Evolutionary conservation across 306 rosid species (phyloP), one percentile per base, ranked within the genome.

Genomic region (Betula pendula): DNA sequence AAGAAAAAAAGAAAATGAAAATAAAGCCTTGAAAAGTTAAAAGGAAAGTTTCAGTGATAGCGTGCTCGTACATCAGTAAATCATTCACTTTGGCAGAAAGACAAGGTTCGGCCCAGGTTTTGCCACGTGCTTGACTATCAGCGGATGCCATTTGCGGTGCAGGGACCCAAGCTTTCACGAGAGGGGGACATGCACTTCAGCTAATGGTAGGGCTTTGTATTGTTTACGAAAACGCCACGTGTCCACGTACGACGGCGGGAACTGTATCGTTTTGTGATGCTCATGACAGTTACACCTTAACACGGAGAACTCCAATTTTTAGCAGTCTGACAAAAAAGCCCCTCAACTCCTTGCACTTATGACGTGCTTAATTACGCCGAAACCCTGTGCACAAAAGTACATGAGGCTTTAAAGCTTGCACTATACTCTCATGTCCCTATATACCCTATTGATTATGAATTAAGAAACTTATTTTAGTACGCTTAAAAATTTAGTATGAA

Each of bases 241-340:
- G 50, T 45, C 69, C 40, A 0, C 4, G 3, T 17, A 0, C 44
- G 75, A 80, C 79, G 78, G 80, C 77, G 74, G 77, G 70, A 62
- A 52, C 5, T 15, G 68, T 38, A n/a, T 11, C 42, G 19, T 22
- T 69, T 14, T 35, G 47, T 2, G 25, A 2, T 2, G 42, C 22
- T 17, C 22, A 1, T 1, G 63, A 20, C 82, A 19, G 79, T 73
- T 51, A 40, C 10, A n/a, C n/a, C n/a, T n/a, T n/a, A n/a, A n/a
- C n/a, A 11, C 29, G 3, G 22, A 8, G 15, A 3, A n/a, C 27
- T 25, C 6, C 1, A 56, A 2, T 50, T 17, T 50, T 50, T 55
- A 42, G 12, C 27, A 0, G 35, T 9, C 43, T 66, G 73, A 73
- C 68, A 27, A 27, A 58, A 17, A 31, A 58, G 10, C 73, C 72